Evolutionary conservation across 441 rosid species (phyloP), one percentile per base, ranked within the genome.

Genomic region (Flueggea neowawraea): DNA sequence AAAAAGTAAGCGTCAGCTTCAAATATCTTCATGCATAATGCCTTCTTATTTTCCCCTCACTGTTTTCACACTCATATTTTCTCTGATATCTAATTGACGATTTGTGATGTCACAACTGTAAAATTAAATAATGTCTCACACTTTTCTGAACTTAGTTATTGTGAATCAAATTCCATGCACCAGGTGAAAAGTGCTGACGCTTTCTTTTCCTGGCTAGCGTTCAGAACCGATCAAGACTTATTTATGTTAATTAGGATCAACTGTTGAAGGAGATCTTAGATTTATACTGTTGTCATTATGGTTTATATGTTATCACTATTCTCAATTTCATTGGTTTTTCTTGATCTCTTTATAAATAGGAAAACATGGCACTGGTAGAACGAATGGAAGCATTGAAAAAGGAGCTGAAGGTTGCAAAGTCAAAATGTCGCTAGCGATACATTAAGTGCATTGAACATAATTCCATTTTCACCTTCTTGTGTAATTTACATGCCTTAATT

Each of bases 311-410:
- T 12, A 57, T 54, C 45, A 31, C 62, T 17, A 39, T 55, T 70
- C 64, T 74, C 36, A 54, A 16, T 52, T 56, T 66, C 14, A 28
- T 54, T 16, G 54, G 39, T 50, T 39, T 52, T 63, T 54, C 6
- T 54, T 70, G 53, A 58, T 13, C 61, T 62, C 14, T 14, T 31
- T 32, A 2, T 76, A 62, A n/a, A 57, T 84, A 93, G 98, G 95
- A 84, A 80, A 90, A 88, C 67, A 65, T 58, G 41, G 96, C 76
- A 15, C 73, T 93, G 71, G 78, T 79, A 13, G 69, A 52, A 60
- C 73, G 78, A 62, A 66, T 90, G 75, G 86, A 88, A 76, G 45
- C 54, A 39, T 67, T 90, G 63, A 85, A 80, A 57, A 67, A 68
- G 50, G 91, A 84, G 68, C 82, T 93, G 13, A 78, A 72, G 59